phyloP scores from a whole-genome alignment of 805 yeast species.

The Saccharomycopsis microspora region DNA sequence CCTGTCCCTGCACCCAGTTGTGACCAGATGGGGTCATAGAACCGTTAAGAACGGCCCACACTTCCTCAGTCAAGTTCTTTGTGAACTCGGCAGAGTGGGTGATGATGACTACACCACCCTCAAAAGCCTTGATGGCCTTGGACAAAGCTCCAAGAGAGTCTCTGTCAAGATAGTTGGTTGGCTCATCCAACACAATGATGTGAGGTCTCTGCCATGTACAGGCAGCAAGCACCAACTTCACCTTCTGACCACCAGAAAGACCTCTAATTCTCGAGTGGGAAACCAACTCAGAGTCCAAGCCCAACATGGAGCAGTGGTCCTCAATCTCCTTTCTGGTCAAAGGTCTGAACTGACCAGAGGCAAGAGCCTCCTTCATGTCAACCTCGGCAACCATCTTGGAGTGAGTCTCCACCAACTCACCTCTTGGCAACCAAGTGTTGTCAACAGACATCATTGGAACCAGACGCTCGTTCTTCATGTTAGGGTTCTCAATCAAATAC shows the following conservation, averaged over 20 bases:
- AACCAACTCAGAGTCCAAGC: slow-evolving; percentile 97
- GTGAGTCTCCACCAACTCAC: slow-evolving; percentile 94
- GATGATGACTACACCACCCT: slow-evolving; percentile 99
- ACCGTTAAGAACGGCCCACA: slow-evolving; percentile 99
- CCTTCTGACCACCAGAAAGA: slow-evolving; percentile 99
- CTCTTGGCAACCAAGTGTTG: slow-evolving; percentile 99
- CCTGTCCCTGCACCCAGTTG: slow-evolving; percentile 99
- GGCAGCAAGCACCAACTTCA: slow-evolving; percentile 98
- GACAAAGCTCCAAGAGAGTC: slow-evolving; percentile 99
- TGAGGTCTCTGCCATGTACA: slow-evolving; percentile 99
- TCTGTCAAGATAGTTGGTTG: slow-evolving; percentile 98
- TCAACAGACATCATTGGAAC: slow-evolving; percentile 99
- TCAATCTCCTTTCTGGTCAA: slow-evolving; percentile 99
- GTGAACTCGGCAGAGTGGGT: slow-evolving; percentile 99
- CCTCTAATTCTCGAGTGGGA: slow-evolving; percentile 99
- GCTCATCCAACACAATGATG: slow-evolving; percentile 98
- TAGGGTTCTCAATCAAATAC: slow-evolving; percentile 96
- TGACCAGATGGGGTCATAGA: slow-evolving; percentile 99
- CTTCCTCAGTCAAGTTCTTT: slow-evolving; percentile 98
- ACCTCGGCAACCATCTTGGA: slow-evolving; percentile 99
- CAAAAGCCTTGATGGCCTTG: slow-evolving; percentile 96
- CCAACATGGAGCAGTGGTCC: slow-evolving; percentile 96
- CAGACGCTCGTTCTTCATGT: slow-evolving; percentile 99
- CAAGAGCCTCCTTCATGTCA: slow-evolving; percentile 99
- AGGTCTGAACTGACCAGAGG: slow-evolving; percentile 99